Percentiles rank a stretch among this genome's conserved stretches.
These are phyloP conservation scores for Borealophlyctis nickersoniae DNA, from an alignment of 192 early-diverging fungal species.

Conservation along the genomic window DNA sequence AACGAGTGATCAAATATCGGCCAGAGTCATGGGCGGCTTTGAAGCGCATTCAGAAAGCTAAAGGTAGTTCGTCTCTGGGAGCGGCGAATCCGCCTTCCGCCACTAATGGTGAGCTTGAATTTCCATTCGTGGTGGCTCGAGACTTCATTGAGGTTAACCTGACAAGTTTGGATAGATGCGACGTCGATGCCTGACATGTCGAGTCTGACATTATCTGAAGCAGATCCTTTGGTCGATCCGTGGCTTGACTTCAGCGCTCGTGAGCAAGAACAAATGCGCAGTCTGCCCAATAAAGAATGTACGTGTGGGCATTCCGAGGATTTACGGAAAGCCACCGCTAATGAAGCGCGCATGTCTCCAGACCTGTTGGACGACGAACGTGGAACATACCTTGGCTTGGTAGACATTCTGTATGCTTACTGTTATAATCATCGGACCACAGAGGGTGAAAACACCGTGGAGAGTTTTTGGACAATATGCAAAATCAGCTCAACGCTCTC, in stretches of 20 bases:
- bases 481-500: constrained; percentile 76
- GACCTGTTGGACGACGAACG: constrained; percentile 62
- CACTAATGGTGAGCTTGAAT: too few species aligned
- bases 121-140: not conserved
- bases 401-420: constrained; percentile 92
- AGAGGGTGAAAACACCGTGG: constrained; percentile 80
- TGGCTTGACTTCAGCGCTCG: constrained; percentile 62
- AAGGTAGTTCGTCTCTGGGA: too few species aligned
- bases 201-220: not conserved
- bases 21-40: constrained; percentile 63
- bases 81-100: too few species aligned
- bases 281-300: constrained; percentile 79
- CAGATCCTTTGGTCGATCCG: not conserved
- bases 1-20: constrained; percentile 68
- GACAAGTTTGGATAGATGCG: too few species aligned
- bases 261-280: constrained; percentile 71
- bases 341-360: constrained; percentile 20
- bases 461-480: constrained; percentile 87
- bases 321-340: too few species aligned
- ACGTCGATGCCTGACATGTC: constrained; percentile 13
- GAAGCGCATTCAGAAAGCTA: constrained; percentile 60
- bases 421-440: constrained; percentile 82
- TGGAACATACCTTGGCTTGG: constrained; percentile 73
- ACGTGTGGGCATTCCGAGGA: constrained; percentile 29
- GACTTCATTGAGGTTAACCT: too few species aligned